These are phyloP conservation scores for Aspergillus sojae DNA, from an alignment of 2,329 filamentous ascomycete genomes.

Conservation along the genomic window DNA sequence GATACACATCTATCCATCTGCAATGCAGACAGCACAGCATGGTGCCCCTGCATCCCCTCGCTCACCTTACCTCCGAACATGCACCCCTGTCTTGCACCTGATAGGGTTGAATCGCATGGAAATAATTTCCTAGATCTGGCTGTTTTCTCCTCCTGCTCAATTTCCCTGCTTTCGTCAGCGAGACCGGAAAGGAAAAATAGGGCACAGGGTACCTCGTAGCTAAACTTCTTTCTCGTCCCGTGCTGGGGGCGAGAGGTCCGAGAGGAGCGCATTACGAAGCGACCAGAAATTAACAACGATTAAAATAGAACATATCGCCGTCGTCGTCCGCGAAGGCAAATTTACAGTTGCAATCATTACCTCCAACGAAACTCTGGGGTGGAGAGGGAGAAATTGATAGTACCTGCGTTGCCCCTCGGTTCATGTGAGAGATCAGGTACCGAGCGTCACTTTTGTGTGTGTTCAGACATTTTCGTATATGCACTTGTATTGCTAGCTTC, in stretches of 20 bases:
- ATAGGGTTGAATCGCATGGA: not conserved
- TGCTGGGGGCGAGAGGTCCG: not conserved
- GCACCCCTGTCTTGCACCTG: not conserved
- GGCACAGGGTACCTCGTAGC: not conserved
- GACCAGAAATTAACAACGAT: not conserved
- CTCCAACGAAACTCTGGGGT: not conserved
- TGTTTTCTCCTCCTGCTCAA: not conserved
- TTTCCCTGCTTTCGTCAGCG: not conserved
- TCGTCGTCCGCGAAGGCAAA: not conserved
- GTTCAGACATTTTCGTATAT: slow-evolving; percentile 1
- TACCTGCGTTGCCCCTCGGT: slow-evolving; percentile 10
- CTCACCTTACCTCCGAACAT: not conserved
- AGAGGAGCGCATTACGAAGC: slow-evolving; percentile 10
- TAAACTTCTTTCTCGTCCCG: not conserved
- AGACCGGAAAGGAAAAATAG: not conserved
- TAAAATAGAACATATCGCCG: slow-evolving; percentile 7
- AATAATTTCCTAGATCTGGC: not conserved
- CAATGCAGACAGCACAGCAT: slow-evolving; percentile 5
- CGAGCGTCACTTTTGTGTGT: not conserved
- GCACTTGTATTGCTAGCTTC: not conserved
- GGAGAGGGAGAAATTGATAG: not conserved
- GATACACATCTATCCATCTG: not conserved
- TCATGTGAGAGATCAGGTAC: slow-evolving; percentile 13
- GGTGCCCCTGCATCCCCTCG: slow-evolving; percentile 2
- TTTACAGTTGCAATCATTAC: not conserved